Base-by-base conservation (phyloP, 1,139 yeast species). In the Nakaseomyces kungkrabaensis region DNA sequence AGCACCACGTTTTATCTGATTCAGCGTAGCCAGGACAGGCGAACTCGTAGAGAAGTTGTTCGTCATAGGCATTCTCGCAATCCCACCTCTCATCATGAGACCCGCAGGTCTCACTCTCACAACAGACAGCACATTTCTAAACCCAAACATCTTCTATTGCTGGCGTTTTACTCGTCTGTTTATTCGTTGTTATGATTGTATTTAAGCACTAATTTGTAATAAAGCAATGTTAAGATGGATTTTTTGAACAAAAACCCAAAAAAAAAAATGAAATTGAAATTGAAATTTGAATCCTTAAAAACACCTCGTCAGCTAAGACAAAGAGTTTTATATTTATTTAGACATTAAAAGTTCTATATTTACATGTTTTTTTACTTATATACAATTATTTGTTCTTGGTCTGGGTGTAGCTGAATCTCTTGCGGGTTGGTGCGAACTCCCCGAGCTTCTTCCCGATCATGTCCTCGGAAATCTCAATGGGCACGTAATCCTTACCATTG, bases 371-470 rank as follows among this genome's bases (percentile, higher is more conserved):
- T n/a, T 33, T 11, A 33, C 13, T 5, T 11, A 33, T 33, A 33
- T 33, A 33, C 10, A 33, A 7, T 57, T 55, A 67, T 55, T 67
- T 68, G 52, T 67, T 68, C 59, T 68, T 67, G 7, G 72, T 78
- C 71, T 80, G 87, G 59, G 89, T 86, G 71, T 86, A 89, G 57
- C 78, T 79, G 70, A 86, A 88, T 67, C 85, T 80, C 77, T 87
- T 86, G 65, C 96, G 76, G 2, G 98, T 92, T 51, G 92, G 86
- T 3, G 95, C 96, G 71, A 87, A 92, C 67, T 92, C 97, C 3
- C 98, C 98, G 52, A 92, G 73, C 68, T 92, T 92, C 56, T 82
- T 79, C n/a, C 98, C 98, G 56, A 92, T 97, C 98, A 92, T 92
- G 60, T 92, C 95, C 63, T 92, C 97, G 9, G 85, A 80, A 34